Base-by-base conservation (phyloP, 148 eudicot species). In the Rhododendron ferrugineum region DNA sequence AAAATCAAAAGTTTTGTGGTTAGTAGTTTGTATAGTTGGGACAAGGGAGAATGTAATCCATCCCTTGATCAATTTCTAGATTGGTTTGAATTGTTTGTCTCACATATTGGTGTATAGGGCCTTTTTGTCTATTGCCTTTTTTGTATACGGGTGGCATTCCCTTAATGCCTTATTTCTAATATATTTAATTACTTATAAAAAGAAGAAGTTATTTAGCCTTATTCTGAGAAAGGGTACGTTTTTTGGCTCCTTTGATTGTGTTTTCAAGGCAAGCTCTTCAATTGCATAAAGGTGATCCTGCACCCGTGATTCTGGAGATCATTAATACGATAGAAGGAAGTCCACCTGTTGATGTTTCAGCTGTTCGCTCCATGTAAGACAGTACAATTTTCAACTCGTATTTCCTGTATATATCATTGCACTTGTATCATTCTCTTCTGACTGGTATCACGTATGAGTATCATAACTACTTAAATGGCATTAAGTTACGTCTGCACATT, bases 211-310 rank as follows among this genome's bases (percentile, higher is more conserved):
- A 52, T 52, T 52, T 64, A 76, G n/a, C 30, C 79, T 81, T 87
- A 11, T 47, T 72, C 52, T 68, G 44, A 58, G 52, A 40, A 22
- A 42, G 37, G 68, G 56, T 73, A 14, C 28, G 20, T 64, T 42
- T 64, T 9, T 42, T 46, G 82, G 18, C 81, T 68, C 50, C 78
- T 85, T 80, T 84, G 50, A 62, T 88, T 56, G 13, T 84, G 79
- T 84, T 88, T n/a, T 90, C 81, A 91, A 97, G 99, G 93, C 99
- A 97, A 92, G 99, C 98, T 88, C 94, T 95, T 89, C 99, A 97
- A 88, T 87, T 94, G 78, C 88, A 94, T 85, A 95, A 94, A 88
- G 96, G 90, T 85, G 99, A 97, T 88, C 81, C 93, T 84, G 92
- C 94, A 62, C 87, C 93, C 30, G 92, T 93, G 58, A 91, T 97